Conservation (phyloP, 345 rosid species). For the Salix arbutifolia region DNA sequence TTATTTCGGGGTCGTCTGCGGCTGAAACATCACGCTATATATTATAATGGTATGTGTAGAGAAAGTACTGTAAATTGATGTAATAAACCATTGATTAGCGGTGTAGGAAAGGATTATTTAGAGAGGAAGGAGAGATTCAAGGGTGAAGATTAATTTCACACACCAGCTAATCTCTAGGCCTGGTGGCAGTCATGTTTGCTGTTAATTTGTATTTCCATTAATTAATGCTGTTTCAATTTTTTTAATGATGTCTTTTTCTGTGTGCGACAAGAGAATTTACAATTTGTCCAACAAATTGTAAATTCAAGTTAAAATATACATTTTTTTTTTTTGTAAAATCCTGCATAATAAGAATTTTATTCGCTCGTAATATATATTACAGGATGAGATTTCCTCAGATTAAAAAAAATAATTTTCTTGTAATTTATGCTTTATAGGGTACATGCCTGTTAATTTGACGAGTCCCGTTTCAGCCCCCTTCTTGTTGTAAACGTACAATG, state of each 20-base stretch:
- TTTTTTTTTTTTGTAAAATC: too few species aligned
- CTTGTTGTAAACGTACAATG: not conserved
- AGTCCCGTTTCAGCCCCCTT: not conserved
- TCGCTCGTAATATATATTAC: too few species aligned
- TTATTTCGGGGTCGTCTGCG: not conserved
- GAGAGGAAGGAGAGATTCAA: not conserved
- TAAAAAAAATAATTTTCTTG: not conserved
- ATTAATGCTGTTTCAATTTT: not conserved
- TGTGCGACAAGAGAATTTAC: too few species aligned
- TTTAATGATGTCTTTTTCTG: not conserved
- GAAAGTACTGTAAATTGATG: slow-evolving; percentile 24
- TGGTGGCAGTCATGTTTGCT: not conserved
- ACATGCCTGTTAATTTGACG: not conserved
- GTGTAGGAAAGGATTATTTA: not conserved
- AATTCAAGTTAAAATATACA: too few species aligned
- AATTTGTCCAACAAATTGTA: too few species aligned
- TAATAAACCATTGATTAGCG: slow-evolving; percentile 14
- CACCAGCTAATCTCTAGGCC: slow-evolving; percentile 22
- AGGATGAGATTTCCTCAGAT: too few species aligned
- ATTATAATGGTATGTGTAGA: not conserved
- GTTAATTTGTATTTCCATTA: not conserved
- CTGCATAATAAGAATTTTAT: too few species aligned
- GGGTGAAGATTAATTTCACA: slow-evolving; percentile 11
- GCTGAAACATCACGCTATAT: not conserved
- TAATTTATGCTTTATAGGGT: not conserved